Percentiles rank a stretch among this genome's conserved stretches.
These are phyloP conservation scores for Aspergillus costaricaensis DNA, from an alignment of 2,329 filamentous ascomycete species.

Conservation along the genomic window DNA sequence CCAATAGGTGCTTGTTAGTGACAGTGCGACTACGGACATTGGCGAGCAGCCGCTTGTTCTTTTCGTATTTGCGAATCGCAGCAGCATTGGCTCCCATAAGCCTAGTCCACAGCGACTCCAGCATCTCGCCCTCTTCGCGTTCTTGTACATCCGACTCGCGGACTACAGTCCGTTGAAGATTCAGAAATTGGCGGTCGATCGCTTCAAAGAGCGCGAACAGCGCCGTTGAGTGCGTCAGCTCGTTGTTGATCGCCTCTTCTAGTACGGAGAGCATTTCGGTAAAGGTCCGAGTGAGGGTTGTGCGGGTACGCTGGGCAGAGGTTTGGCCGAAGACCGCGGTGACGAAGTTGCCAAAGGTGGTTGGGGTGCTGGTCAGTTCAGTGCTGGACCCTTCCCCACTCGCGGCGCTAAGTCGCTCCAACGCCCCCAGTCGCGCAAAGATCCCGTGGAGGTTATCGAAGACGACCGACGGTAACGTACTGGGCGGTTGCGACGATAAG, in stretches of 20 bases:
- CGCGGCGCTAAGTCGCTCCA: constrained; percentile 42
- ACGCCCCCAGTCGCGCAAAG: constrained; percentile 58
- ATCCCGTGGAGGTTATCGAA: constrained; percentile 83
- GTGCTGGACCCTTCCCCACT: constrained; percentile 23
- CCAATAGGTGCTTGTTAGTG: constrained; percentile 80
- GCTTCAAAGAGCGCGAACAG: constrained; percentile 89
- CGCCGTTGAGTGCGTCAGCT: constrained; percentile 75
- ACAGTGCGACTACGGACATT: constrained; percentile 81
- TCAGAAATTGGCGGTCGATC: constrained; percentile 87
- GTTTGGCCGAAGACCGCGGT: constrained; percentile 78
- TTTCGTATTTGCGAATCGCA: constrained; percentile 85
- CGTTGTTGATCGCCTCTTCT: constrained; percentile 83
- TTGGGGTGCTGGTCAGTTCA: constrained; percentile 53
- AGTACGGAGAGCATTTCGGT: constrained; percentile 83
- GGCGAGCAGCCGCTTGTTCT: constrained; percentile 77
- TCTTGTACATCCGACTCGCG: constrained; percentile 83
- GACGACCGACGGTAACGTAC: constrained; percentile 65
- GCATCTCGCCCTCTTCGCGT: constrained; percentile 74
- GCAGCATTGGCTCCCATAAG: constrained; percentile 75
- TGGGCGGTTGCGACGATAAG: constrained; percentile 63
- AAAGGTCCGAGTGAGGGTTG: constrained; percentile 82
- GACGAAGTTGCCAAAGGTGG: constrained; percentile 67
- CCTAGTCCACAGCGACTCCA: constrained; percentile 81
- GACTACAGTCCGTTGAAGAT: constrained; percentile 79
- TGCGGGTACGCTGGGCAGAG: constrained; percentile 75